Percentiles rank a stretch among this genome's conserved stretches.
Conservation (phyloP, 495 filamentous ascomycete genomes). For the Apiosordaria backusii region DNA sequence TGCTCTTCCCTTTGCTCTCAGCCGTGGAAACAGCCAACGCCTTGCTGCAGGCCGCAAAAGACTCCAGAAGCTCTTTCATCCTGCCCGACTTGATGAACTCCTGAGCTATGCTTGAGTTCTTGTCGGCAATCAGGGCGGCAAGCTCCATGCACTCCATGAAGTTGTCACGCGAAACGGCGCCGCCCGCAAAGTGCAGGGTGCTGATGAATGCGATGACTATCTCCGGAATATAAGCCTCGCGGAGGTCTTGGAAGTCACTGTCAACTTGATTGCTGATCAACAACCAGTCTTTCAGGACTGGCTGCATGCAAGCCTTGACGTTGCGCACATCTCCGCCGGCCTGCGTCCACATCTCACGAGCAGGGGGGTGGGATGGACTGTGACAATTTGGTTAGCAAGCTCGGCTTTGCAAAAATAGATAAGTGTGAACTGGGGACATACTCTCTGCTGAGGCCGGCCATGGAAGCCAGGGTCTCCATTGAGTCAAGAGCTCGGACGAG, state of each 20-base stretch:
- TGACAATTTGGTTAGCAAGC: not conserved
- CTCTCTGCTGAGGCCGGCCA: constrained; percentile 44
- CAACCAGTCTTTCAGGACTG: constrained; percentile 46
- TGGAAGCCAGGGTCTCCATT: constrained; percentile 54
- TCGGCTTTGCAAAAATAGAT: not conserved
- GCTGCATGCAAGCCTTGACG: constrained; percentile 43
- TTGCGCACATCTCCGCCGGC: constrained; percentile 37
- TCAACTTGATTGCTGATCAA: constrained; percentile 34
- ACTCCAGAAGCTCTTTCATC: constrained; percentile 75
- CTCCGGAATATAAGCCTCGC: constrained; percentile 75
- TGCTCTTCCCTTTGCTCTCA: constrained; percentile 42
- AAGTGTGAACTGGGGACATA: constrained; percentile 18
- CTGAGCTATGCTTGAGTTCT: constrained; percentile 59
- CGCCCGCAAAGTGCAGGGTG: constrained; percentile 66
- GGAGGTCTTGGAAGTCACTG: constrained; percentile 51
- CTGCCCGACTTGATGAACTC: constrained; percentile 62
- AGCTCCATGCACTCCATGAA: constrained; percentile 77
- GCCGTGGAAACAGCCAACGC: constrained; percentile 63
- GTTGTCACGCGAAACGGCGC: constrained; percentile 57
- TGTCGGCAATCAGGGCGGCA: constrained; percentile 61
- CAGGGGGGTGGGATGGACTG: not conserved
- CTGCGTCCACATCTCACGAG: constrained; percentile 45
- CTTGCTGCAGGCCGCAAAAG: constrained; percentile 68
- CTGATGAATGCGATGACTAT: constrained; percentile 74
- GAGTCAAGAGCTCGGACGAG: constrained; percentile 63